A percentile compares a stretch with the other conserved stretches of the same genome.
Conservation (phyloP, 257 asterid species). For the Solanum etuberosum region DNA sequence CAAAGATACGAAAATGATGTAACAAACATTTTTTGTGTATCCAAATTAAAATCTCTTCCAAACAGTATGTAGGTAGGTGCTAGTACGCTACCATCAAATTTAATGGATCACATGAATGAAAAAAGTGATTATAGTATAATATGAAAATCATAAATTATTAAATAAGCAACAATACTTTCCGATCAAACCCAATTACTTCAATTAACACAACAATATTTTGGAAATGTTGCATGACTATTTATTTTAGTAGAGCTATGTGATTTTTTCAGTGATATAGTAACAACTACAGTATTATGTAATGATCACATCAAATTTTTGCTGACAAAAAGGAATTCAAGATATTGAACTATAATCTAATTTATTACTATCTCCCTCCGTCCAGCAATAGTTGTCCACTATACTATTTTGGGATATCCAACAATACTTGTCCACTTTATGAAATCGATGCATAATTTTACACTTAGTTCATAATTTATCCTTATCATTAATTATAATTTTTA, state of each 20-base stretch:
- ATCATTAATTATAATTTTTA: too few relatives aligned
- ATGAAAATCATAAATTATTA: background rate
- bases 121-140: background rate
- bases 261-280: background rate
- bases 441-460: too few relatives aligned
- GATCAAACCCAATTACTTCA: background rate
- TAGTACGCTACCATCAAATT: background rate
- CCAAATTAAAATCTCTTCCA: background rate
- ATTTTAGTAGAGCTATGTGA: background rate
- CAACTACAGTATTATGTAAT: background rate
- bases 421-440: too few relatives aligned
- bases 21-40: background rate
- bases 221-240: background rate
- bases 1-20: background rate
- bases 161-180: background rate
- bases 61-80: background rate
- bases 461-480: too few relatives aligned
- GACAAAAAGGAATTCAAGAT: background rate
- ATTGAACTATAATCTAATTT: background rate
- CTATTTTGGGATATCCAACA: too few relatives aligned
- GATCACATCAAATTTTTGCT: background rate
- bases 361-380: too few relatives aligned
- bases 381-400: too few relatives aligned
- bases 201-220: background rate
- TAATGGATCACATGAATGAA: background rate